phyloP scores from a whole-genome alignment of 352 stramenopile genomes.

The Pythium folliculosum region DNA sequence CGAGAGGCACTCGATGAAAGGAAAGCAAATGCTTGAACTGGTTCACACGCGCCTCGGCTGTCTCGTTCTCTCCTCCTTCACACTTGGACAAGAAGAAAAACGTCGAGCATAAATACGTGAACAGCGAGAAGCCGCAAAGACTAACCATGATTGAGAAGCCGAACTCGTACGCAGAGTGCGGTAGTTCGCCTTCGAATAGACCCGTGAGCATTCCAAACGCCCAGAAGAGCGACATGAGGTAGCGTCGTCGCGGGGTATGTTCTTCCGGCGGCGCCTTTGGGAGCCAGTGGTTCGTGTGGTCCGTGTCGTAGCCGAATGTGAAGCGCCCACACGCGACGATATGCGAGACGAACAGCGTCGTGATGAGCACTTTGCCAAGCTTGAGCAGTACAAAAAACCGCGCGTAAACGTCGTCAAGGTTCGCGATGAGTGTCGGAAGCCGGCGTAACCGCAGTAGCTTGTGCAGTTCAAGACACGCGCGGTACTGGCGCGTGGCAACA shows the following conservation, averaged over 20 bases:
- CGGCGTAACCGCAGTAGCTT: constrained; percentile 57
- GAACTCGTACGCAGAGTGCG: constrained; percentile 49
- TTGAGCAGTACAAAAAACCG: constrained; percentile 62
- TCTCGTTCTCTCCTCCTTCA: constrained; percentile 53
- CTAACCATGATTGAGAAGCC: constrained; percentile 63
- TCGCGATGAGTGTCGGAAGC: constrained; percentile 49
- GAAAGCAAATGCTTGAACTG: constrained; percentile 69
- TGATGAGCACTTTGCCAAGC: constrained; percentile 52
- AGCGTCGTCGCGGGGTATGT: constrained; percentile 28
- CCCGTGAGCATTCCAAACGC: constrained; percentile 63
- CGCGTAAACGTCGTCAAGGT: constrained; percentile 69
- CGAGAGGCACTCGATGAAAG: constrained; percentile 59
- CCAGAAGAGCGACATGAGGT: constrained; percentile 69
- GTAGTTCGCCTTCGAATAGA: constrained; percentile 59
- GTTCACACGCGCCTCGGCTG: constrained; percentile 58
- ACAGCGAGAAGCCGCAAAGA: constrained; percentile 63
- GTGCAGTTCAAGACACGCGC: constrained; percentile 48
- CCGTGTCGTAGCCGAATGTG: constrained; percentile 46
- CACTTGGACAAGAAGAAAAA: constrained; percentile 80
- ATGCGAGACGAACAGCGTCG: constrained; percentile 52
- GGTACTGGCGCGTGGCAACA: not conserved
- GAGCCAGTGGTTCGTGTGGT: constrained; percentile 52
- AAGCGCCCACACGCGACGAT: constrained; percentile 58
- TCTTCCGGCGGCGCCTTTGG: constrained; percentile 25
- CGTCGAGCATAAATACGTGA: constrained; percentile 71